Evolutionary conservation across 495 filamentous ascomycete genomes (phyloP).

Genomic region (Talaromyces ruber): DNA sequence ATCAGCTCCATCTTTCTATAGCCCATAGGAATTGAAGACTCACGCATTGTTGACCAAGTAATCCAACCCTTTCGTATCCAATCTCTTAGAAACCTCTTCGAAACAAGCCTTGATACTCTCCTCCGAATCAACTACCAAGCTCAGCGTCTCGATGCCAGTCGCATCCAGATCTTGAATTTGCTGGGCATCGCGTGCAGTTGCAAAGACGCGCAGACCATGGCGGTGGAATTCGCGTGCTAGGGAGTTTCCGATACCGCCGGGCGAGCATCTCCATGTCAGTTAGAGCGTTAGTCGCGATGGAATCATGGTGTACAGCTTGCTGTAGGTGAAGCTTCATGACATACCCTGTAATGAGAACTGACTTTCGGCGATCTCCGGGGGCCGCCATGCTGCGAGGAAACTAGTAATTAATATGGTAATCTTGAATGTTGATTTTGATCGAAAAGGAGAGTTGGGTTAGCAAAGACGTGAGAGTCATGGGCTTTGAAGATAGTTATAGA

Average conservation of each 20-base stretch:
- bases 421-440: background rate
- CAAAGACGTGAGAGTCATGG: background rate
- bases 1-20: background rate
- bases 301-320: background rate
- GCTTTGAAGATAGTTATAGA: background rate
- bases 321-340: slow-evolving; percentile 6
- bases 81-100: slow-evolving; percentile 30
- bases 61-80: slow-evolving; percentile 40
- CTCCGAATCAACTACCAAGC: slow-evolving; percentile 40
- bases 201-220: slow-evolving; percentile 44
- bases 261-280: slow-evolving; percentile 32
- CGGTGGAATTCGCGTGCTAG: slow-evolving; percentile 47
- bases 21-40: slow-evolving; percentile 10
- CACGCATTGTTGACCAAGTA: slow-evolving; percentile 57
- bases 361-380: slow-evolving; percentile 25
- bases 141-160: slow-evolving; percentile 44
- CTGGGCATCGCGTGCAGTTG: slow-evolving; percentile 44
- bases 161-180: slow-evolving; percentile 37
- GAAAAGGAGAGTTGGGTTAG: background rate
- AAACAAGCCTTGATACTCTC: slow-evolving; percentile 37
- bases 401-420: background rate
- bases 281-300: background rate
- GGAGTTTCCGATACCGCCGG: slow-evolving; percentile 51
- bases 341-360: slow-evolving; percentile 40
- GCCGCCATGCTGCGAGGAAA: slow-evolving; percentile 3